Evolutionary conservation across 352 stramenopile species (phyloP).

Genomic region (Pythium folliculosum): DNA sequence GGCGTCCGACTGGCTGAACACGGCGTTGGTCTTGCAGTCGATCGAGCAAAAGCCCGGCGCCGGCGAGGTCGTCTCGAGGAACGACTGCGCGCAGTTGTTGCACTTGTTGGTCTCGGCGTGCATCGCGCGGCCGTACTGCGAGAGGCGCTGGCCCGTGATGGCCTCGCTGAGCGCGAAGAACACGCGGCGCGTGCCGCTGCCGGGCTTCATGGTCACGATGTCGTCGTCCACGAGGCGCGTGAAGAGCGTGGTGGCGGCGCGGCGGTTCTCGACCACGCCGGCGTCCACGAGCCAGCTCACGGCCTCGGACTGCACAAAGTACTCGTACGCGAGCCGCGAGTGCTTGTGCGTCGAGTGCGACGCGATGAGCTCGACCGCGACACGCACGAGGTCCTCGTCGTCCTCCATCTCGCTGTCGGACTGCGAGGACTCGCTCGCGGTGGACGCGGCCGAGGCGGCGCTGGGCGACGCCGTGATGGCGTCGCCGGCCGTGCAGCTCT

Average conservation of each 20-base stretch:
- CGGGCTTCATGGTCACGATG: conserved; percentile 72
- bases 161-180: conserved; percentile 80
- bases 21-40: conserved; percentile 85
- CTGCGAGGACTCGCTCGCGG: conserved; percentile 45
- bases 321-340: conserved; percentile 78
- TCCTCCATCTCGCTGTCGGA: conserved; percentile 57
- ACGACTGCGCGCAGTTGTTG: conserved; percentile 77
- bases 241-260: conserved; percentile 55
- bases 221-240: conserved; percentile 63
- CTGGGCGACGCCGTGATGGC: conserved; percentile 25
- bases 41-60: conserved; percentile 82
- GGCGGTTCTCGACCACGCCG: conserved; percentile 61
- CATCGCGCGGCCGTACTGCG: conserved; percentile 65
- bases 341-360: conserved; percentile 66
- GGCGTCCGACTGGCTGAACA: conserved; percentile 74
- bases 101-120: conserved; percentile 83
- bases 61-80: conserved; percentile 61
- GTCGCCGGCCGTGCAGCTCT: conserved; percentile 45
- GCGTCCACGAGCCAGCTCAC: conserved; percentile 83
- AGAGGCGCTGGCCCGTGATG: conserved; percentile 50
- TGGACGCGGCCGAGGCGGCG: conserved; percentile 26
- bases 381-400: conserved; percentile 55
- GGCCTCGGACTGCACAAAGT: conserved; percentile 84
- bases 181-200: conserved; percentile 45
- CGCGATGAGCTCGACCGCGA: conserved; percentile 68